Percentiles rank a stretch among this genome's conserved stretches.
phyloP scores from a whole-genome alignment of 371 early-diverging fungal genomes.

The Thermomucor indicae-seudaticae region DNA sequence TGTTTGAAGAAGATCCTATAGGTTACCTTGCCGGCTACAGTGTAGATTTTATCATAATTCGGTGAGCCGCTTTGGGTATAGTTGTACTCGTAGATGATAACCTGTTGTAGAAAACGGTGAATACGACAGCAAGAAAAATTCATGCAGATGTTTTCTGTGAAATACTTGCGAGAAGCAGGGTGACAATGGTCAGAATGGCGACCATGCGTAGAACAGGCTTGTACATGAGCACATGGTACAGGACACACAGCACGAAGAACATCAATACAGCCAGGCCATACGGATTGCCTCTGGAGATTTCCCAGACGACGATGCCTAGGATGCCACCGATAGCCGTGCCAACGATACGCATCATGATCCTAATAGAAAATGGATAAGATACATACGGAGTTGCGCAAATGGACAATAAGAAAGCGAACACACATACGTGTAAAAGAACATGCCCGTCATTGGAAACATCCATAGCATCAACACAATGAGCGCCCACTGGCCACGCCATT shows the following conservation, averaged over 20 bases:
- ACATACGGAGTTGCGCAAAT: too few species aligned
- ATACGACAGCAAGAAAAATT: neutral
- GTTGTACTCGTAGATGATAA: constrained; percentile 27
- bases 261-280: constrained; percentile 31
- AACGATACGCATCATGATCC: constrained; percentile 19
- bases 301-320: constrained; percentile 39
- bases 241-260: constrained; percentile 18
- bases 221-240: constrained; percentile 32
- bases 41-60: constrained; percentile 22
- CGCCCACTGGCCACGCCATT: constrained; percentile 44
- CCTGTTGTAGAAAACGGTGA: neutral
- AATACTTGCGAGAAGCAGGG: constrained; percentile 19
- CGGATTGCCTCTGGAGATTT: constrained; percentile 35
- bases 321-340: constrained; percentile 33
- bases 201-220: constrained; percentile 17
- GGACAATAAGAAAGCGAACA: neutral
- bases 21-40: constrained; percentile 44
- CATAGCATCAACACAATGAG: constrained; percentile 36
- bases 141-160: neutral
- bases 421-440: constrained; percentile 32
- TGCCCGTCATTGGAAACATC: constrained; percentile 35
- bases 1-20: too few species aligned
- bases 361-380: too few species aligned
- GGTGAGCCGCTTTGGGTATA: constrained; percentile 6
- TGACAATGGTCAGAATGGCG: constrained; percentile 26